phyloP scores from a whole-genome alignment of 2,329 filamentous ascomycete species.

The Fusarium agapanthi region DNA sequence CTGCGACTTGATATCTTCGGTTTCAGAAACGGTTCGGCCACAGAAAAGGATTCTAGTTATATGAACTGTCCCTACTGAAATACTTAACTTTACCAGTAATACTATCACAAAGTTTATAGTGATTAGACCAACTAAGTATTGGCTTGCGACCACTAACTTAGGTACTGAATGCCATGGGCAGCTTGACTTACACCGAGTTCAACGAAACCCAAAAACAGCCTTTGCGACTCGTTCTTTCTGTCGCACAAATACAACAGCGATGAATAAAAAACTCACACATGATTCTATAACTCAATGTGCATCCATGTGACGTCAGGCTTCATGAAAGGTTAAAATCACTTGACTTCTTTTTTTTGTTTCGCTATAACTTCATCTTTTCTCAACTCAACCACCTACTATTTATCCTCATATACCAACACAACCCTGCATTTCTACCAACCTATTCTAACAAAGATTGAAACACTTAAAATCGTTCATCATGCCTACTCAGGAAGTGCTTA shows the following conservation, averaged over 20 bases:
- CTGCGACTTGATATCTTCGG: background rate
- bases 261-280: background rate
- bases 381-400: background rate
- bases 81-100: fast-evolving
- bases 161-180: background rate
- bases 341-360: background rate
- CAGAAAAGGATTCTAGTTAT: fast-evolving
- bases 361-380: background rate
- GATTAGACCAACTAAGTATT: background rate
- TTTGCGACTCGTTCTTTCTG: background rate
- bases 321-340: background rate
- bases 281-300: background rate
- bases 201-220: background rate
- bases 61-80: fast-evolving
- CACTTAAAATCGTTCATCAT: background rate
- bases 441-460: background rate
- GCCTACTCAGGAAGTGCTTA: constrained; percentile 36
- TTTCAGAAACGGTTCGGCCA: no score
- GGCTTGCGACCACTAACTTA: no score
- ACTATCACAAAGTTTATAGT: fast-evolving
- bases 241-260: constrained; percentile 14
- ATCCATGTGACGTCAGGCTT: constrained; percentile 10
- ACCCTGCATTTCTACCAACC: background rate
- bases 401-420: background rate
- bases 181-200: background rate